Evolutionary conservation across 1,284 basidiomycete genomes (phyloP).

Genomic region (Rhodotorula sp.): DNA sequence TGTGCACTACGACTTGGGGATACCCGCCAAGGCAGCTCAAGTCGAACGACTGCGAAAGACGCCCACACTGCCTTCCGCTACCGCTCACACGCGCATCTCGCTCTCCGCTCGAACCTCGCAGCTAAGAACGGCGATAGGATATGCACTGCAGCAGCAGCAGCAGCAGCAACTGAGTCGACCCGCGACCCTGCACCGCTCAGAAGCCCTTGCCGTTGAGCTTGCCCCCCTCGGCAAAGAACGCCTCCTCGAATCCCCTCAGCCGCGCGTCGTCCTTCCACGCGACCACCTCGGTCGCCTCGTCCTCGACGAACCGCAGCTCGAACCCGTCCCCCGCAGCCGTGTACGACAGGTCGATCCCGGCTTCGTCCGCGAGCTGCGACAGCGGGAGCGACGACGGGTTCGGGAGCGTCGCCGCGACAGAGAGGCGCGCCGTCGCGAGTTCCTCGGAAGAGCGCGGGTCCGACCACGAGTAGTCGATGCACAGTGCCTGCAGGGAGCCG

Average conservation of each 20-base stretch:
- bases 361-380: constrained; percentile 19
- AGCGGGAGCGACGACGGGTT: constrained; percentile 22
- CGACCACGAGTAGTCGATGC: constrained; percentile 16
- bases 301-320: constrained; percentile 14
- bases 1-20: no score
- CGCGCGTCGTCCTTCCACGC: constrained; percentile 30
- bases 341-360: constrained; percentile 26
- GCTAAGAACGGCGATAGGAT: no score
- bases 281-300: constrained; percentile 21
- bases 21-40: no score
- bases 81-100: no score
- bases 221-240: constrained; percentile 32
- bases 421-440: background rate
- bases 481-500: background rate
- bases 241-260: constrained; percentile 26
- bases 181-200: background rate
- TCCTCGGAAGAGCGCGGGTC: constrained; percentile 23
- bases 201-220: constrained; percentile 16
- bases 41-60: no score
- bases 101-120: no score
- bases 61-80: no score
- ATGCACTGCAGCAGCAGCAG: no score
- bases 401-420: constrained; percentile 14
- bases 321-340: constrained; percentile 25
- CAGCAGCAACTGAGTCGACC: no score